Base-by-base conservation (phyloP, 108 stramenopile species). In the Skeletonema tropicum region DNA sequence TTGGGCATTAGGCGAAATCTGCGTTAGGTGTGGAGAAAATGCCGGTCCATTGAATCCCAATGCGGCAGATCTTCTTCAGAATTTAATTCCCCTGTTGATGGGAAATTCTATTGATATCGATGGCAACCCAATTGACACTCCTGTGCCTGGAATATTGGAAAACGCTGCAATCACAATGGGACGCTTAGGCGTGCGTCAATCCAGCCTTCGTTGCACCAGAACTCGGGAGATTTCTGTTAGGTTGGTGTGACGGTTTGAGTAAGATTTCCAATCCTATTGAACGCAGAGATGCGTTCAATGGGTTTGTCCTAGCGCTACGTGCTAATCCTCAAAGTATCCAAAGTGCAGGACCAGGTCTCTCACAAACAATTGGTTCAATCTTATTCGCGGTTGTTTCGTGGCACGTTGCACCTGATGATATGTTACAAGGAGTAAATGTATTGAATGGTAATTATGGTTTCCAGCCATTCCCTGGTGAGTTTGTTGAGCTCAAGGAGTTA, bases 1-100 rank as follows among this genome's bases (percentile, higher is more conserved):
- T 38, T 97, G 97, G 97, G 92, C 97, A 25, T 77, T 96, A 35
- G 97, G 97, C 14, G 97, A 97, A 84, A 85, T 97, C 6, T 92
- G 92, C 66, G 86, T 92, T 21, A 84, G 89, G 36, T 94, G 91
- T 31, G 86, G 83, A 32, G 85, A 76, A 30, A 90, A 94, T 77
- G 61, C 92, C 6, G 74, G 68, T 21, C 86, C 89, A 3, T 65
- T 95, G 15, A 70, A 70, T 58, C 92, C 92, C 9, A 70, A 88
- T 73, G 90, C 87, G 6, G 35, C 72, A 12, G 57, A 84, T 64
- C 70, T 94, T 19, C 77, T 97, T 48, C 83, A 91, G 57, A 74
- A 82, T 7, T 80, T 94, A 67, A 89, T 96, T 65, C 85, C 89
- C 2, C 71, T 92, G 4, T 68, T 96, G 64, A 95, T 97, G 93